Evolutionary conservation across 345 rosid species (phyloP), one percentile per base, ranked within the genome.

Genomic region (Firmiana major): DNA sequence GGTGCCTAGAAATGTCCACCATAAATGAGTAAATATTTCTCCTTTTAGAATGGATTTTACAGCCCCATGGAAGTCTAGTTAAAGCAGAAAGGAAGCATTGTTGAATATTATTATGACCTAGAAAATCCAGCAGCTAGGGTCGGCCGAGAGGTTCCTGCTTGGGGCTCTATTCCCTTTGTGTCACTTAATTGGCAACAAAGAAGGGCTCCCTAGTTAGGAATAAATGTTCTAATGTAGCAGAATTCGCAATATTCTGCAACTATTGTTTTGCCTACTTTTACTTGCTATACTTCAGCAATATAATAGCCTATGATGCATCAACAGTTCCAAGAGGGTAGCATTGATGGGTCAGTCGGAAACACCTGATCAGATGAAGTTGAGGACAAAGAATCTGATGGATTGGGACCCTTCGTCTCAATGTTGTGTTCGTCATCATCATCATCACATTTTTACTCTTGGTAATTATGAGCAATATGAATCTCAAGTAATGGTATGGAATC

Each of bases 321-420:
- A 76, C 75, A 57, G 71, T 46, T 77, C 45, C 34, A 40, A 65
- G 40, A 48, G 46, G 46, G 19, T 64, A 74, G 57, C 86, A 77
- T 81, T 78, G 82, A 81, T 78, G 68, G 73, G 80, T 81, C 86
- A 72, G 77, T 81, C 75, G 62, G 67, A 77, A 77, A 72, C 83
- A 83, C 74, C 82, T 76, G 82, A 71, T 78, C 77, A 67, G 76
- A 66, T 79, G 59, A 67, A 64, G 42, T 68, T 63, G 43, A 76
- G 82, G 79, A 22, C 80, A 67, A 78, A 58, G 74, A 57, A 72
- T 72, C 75, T 71, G 58, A 58, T 45, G 10, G 43, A 48, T 4
- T 42, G 70, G 55, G 54, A n/a, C 46, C 74, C 31, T 70, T 49
- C 43, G 5, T 42, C 13, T 66, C 22, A 0, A 28, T 22, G 13